These are phyloP conservation scores for Verbascum thapsus DNA, from an alignment of 257 asterid genomes.

Conservation along the genomic window DNA sequence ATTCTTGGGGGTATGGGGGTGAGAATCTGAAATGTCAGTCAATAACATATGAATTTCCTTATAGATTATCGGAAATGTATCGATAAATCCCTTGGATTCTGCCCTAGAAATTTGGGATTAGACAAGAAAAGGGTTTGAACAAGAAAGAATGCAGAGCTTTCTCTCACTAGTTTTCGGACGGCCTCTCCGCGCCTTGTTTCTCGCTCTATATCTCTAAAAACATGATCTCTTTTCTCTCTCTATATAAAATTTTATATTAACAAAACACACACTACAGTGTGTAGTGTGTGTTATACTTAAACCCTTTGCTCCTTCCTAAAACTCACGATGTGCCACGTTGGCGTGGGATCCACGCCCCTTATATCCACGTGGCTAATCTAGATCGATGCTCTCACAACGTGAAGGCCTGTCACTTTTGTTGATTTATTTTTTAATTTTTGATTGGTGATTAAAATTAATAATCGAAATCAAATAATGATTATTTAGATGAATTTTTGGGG, in stretches of 20 bases:
- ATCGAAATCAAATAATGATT: too few species aligned
- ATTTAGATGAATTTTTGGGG: not conserved
- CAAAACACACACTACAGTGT: not conserved
- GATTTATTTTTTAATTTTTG: not conserved
- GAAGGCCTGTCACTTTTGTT: constrained; percentile 42
- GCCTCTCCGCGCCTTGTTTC: constrained; percentile 98
- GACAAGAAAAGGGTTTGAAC: constrained; percentile 42
- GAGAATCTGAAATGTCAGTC: constrained; percentile 33
- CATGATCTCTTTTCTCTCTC: constrained; percentile 41
- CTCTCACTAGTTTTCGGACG: constrained; percentile 66
- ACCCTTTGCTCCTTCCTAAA: constrained; percentile 43
- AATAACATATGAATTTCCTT: constrained; percentile 25
- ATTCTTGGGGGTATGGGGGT: constrained; percentile 18
- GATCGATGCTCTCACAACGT: constrained; percentile 46
- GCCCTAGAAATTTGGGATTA: constrained; percentile 58
- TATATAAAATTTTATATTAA: constrained; percentile 18
- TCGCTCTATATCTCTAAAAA: constrained; percentile 52
- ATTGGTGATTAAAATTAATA: constrained; percentile 14
- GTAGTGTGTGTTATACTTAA: constrained; percentile 26
- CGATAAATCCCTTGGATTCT: constrained; percentile 35
- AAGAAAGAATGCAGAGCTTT: constrained; percentile 42
- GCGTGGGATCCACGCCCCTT: constrained; percentile 52
- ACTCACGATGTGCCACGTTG: constrained; percentile 48
- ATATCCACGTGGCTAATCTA: constrained; percentile 50
- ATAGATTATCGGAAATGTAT: constrained; percentile 41